Percentiles rank a stretch among this genome's conserved stretches.
Conservation (phyloP, 208 protist genomes). For the Acanthamoeba triangularis region DNA sequence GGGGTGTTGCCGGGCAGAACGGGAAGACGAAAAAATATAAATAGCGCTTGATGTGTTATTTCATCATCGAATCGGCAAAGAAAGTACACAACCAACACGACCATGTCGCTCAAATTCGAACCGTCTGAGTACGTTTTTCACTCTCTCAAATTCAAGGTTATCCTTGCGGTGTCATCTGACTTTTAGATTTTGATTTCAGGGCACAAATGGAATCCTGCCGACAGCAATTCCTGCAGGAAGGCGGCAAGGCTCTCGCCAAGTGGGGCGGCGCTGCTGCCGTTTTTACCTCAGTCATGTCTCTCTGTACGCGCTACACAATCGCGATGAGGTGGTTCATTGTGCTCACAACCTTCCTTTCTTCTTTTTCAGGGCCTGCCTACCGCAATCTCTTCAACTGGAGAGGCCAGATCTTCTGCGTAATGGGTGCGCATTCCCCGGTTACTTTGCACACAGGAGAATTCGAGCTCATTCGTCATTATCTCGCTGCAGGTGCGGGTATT, state of each 20-base stretch:
- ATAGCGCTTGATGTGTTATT: not conserved
- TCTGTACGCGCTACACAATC: not conserved
- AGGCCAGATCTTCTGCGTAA: slow-evolving; percentile 57
- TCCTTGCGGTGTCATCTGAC: no score
- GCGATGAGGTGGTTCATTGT: not conserved
- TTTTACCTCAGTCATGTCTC: slow-evolving; percentile 23
- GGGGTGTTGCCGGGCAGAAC: not conserved
- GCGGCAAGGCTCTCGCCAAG: not conserved
- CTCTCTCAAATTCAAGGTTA: not conserved
- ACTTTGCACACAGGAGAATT: not conserved
- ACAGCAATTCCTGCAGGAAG: not conserved
- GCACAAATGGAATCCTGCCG: slow-evolving; percentile 35
- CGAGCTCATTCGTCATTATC: not conserved
- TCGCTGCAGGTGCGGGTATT: slow-evolving; percentile 36
- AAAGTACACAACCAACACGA: not conserved
- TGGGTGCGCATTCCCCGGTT: not conserved
- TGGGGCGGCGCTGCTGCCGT: not conserved
- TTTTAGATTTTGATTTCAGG: no score
- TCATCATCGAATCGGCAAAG: not conserved
- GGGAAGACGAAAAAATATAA: not conserved
- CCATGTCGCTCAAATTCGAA: slow-evolving; percentile 16
- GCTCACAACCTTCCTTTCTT: not conserved
- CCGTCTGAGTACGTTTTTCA: not conserved
- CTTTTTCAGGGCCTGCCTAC: slow-evolving; percentile 2
- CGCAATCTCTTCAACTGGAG: slow-evolving; percentile 38